Evolutionary conservation across 768 basidiomycete species (phyloP).

Genomic region (Tricholoma furcatifolium): DNA sequence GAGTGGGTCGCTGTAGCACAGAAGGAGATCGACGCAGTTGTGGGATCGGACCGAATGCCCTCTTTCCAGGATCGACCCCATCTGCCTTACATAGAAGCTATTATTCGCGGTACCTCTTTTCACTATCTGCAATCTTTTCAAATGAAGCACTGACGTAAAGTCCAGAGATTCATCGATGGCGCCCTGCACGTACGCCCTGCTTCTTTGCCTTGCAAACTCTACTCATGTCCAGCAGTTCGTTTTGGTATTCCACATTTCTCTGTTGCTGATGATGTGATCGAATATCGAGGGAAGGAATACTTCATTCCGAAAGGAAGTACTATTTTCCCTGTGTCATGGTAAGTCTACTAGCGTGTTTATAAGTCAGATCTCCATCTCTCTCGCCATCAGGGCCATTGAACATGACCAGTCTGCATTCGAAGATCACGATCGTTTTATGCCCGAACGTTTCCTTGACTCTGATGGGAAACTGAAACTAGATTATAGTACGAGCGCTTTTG

Average conservation of each 20-base stretch:
- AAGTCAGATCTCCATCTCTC: neutral
- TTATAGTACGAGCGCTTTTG: no score
- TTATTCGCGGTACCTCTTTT: conserved; percentile 17
- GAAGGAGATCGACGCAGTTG: conserved; percentile 36
- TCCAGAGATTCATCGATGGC: neutral
- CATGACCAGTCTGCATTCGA: neutral
- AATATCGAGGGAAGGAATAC: neutral
- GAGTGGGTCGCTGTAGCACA: conserved; percentile 33
- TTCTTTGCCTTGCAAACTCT: no score
- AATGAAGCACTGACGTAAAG: no score
- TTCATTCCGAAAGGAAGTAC: neutral
- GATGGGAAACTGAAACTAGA: no score
- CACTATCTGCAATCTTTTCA: neutral
- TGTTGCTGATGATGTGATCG: neutral
- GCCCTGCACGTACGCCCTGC: neutral
- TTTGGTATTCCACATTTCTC: neutral
- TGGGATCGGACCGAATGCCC: conserved; percentile 34
- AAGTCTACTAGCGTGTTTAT: neutral
- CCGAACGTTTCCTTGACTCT: neutral
- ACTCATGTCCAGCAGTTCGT: neutral
- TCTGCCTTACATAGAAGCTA: conserved; percentile 35
- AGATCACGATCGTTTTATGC: neutral
- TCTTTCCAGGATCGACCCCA: conserved; percentile 23
- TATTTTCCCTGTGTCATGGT: neutral
- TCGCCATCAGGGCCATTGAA: neutral